These are phyloP conservation scores for Rubia balearica DNA, from an alignment of 305 asterid species.

Conservation along the genomic window DNA sequence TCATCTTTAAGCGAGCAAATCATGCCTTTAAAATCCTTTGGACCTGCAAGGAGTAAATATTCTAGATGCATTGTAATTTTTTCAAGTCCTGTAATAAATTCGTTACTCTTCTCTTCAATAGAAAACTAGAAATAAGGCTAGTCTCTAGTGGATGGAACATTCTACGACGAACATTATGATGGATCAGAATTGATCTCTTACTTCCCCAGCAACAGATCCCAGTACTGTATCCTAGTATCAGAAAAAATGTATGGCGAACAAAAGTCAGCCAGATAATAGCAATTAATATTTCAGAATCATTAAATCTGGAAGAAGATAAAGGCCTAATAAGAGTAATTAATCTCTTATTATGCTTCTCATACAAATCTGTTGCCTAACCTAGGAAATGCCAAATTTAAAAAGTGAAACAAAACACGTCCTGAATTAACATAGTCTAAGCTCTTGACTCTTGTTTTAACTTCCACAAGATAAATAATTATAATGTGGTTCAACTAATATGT, in stretches of 20 bases:
- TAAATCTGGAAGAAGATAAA: neutral
- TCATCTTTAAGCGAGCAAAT: neutral
- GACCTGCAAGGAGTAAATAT: neutral
- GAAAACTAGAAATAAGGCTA: neutral
- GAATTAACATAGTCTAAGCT: neutral
- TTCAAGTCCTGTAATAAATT: neutral
- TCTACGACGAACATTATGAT: neutral
- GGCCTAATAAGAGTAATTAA: neutral
- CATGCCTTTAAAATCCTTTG: constrained; percentile 1
- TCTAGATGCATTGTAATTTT: neutral
- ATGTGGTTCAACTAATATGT: neutral
- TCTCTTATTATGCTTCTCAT: neutral
- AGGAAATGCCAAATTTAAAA: neutral
- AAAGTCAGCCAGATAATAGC: neutral
- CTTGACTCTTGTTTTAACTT: neutral
- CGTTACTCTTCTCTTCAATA: neutral
- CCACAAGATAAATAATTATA: too few relatives aligned
- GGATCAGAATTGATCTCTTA: neutral
- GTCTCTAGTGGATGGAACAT: neutral
- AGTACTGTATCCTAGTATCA: neutral
- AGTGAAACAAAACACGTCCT: neutral
- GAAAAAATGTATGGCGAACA: neutral
- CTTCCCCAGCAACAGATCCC: neutral
- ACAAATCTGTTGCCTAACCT: neutral
- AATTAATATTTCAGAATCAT: neutral